Evolutionary conservation across 495 filamentous ascomycete species (phyloP).

Genomic region (Tetracladium setigerum): DNA sequence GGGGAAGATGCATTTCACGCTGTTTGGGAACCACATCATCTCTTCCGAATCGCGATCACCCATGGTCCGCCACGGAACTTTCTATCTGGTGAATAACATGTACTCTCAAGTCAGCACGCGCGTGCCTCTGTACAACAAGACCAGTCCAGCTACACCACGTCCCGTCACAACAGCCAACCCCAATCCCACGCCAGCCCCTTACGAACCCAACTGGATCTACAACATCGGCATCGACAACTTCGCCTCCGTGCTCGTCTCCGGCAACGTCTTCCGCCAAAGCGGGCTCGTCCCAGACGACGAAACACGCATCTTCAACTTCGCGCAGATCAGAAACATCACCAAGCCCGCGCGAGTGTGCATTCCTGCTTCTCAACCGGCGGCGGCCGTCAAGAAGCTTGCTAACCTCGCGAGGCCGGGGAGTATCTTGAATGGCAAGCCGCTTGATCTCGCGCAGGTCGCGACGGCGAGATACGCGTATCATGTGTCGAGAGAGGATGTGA

Average conservation of each 20-base stretch:
- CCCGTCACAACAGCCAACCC: background rate
- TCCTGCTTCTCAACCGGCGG: too few relatives aligned
- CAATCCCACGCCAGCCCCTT: background rate
- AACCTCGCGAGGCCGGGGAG: too few relatives aligned
- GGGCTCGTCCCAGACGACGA: slow-evolving; percentile 4
- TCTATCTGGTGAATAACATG: too few relatives aligned
- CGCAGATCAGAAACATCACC: slow-evolving; percentile 3
- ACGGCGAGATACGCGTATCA: too few relatives aligned
- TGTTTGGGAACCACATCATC: slow-evolving; percentile 18
- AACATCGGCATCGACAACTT: slow-evolving; percentile 17
- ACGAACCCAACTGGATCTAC: slow-evolving; percentile 13
- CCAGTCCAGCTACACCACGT: slow-evolving; percentile 9
- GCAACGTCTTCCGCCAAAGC: slow-evolving; percentile 12
- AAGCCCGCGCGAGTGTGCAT: too few relatives aligned
- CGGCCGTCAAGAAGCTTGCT: too few relatives aligned
- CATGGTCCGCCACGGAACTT: slow-evolving; percentile 20
- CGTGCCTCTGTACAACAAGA: too few relatives aligned
- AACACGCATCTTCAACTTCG: slow-evolving; percentile 14
- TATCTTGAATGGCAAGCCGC: too few relatives aligned
- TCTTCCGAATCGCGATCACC: slow-evolving; percentile 16
- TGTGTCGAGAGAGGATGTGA: too few relatives aligned
- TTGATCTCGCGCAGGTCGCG: too few relatives aligned
- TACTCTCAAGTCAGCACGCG: too few relatives aligned
- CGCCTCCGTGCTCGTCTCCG: slow-evolving; percentile 13
- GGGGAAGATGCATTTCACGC: slow-evolving; percentile 20